Conservation (phyloP, 2,329 filamentous ascomycete genomes). For the Hymenoscyphus salicellus region DNA sequence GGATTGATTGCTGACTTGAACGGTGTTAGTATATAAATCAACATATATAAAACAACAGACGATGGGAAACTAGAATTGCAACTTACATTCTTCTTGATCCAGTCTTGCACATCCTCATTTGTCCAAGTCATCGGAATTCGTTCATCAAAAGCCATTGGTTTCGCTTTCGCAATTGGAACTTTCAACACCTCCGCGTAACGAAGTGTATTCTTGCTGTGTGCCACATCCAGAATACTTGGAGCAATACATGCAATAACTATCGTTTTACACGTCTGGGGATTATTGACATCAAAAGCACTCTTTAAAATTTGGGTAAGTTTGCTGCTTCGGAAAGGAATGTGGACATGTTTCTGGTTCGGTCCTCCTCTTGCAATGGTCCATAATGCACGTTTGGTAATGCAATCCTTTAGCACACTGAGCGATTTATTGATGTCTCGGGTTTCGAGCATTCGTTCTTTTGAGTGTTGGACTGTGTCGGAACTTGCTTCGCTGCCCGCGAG, state of each 20-base stretch:
- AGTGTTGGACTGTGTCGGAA: slow-evolving; percentile 82
- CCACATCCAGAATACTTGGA: slow-evolving; percentile 90
- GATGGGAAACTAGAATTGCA: background rate
- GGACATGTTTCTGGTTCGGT: slow-evolving; percentile 60
- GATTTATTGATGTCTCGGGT: slow-evolving; percentile 98
- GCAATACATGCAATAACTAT: slow-evolving; percentile 97
- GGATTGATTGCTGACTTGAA: slow-evolving; percentile 39
- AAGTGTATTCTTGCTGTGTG: slow-evolving; percentile 74
- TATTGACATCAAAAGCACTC: slow-evolving; percentile 72
- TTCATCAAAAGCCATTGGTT: slow-evolving; percentile 28
- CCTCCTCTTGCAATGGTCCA: slow-evolving; percentile 31
- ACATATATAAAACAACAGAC: too few relatives aligned
- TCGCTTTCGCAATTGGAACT: slow-evolving; percentile 36
- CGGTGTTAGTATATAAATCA: background rate
- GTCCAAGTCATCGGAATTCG: slow-evolving; percentile 41
- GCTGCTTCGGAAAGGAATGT: slow-evolving; percentile 87
- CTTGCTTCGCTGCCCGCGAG: slow-evolving; percentile 61
- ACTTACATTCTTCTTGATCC: slow-evolving; percentile 44
- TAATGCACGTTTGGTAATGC: slow-evolving; percentile 39
- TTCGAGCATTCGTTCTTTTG: slow-evolving; percentile 80
- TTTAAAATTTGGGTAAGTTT: slow-evolving; percentile 79
- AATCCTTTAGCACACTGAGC: slow-evolving; percentile 66
- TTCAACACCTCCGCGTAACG: slow-evolving; percentile 75
- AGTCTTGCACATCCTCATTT: slow-evolving; percentile 39
- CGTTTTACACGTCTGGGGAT: slow-evolving; percentile 79